phyloP scores from a whole-genome alignment of 2,329 filamentous ascomycete species.

The Nannizziopsis barbatae region DNA sequence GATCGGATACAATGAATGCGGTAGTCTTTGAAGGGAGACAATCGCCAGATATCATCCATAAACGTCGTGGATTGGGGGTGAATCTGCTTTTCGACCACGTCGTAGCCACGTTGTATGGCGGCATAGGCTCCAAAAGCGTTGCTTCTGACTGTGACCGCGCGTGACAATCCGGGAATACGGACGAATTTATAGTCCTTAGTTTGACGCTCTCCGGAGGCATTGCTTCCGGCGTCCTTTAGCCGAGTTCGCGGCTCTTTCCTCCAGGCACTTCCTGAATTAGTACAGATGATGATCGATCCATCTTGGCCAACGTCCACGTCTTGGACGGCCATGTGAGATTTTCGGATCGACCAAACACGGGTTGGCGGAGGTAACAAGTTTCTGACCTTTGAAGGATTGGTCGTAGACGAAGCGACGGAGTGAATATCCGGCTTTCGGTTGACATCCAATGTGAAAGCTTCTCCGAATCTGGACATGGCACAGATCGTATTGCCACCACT shows the following conservation, averaged over 20 bases:
- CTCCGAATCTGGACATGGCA: constrained; percentile 70
- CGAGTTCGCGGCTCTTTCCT: constrained; percentile 71
- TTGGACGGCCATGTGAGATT: constrained; percentile 68
- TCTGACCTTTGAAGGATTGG: constrained; percentile 82
- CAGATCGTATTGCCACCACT: constrained; percentile 87
- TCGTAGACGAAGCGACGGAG: constrained; percentile 60
- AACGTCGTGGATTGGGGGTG: constrained; percentile 55
- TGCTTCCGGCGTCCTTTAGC: constrained; percentile 54
- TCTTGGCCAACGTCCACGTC: constrained; percentile 87
- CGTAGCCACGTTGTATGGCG: constrained; percentile 71
- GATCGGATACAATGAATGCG: neutral
- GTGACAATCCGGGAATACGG: constrained; percentile 75
- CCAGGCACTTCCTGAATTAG: constrained; percentile 87
- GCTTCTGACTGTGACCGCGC: constrained; percentile 71
- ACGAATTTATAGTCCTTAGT: constrained; percentile 93
- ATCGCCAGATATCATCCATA: constrained; percentile 59
- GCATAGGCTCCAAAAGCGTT: constrained; percentile 86
- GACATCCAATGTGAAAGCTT: constrained; percentile 75
- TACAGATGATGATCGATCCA: constrained; percentile 88
- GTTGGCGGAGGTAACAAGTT: constrained; percentile 67
- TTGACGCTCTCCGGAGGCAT: constrained; percentile 44
- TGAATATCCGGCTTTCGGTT: constrained; percentile 55
- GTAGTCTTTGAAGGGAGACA: constrained; percentile 59
- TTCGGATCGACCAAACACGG: constrained; percentile 79
- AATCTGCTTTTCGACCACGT: constrained; percentile 65